Evolutionary conservation across 1,139 yeast genomes (phyloP), one percentile per base, ranked within the genome.

Genomic region (Pneumocystis carinii): DNA sequence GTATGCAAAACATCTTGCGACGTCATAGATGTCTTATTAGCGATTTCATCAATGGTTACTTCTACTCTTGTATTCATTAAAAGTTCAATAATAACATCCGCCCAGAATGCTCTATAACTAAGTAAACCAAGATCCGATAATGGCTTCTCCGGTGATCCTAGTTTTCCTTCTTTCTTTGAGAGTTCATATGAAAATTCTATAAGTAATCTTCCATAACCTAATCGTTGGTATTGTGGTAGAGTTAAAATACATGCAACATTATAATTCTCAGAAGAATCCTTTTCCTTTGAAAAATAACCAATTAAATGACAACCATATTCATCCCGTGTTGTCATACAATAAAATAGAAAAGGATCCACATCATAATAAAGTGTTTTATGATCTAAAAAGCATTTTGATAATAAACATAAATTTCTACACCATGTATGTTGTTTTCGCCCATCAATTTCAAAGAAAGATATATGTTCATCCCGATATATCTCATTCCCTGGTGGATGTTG

Each of bases 401-500:
- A 76, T 64, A 92, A 77, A 78, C 97, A 92, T 66, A 94, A 78
- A 72, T 92, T 94, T 68, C 98, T 82, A 74, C 98, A 92, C 97
- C 97, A 92, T 0, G 96, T 86, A 66, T 97, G 78, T 74, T 92
- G 98, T 69, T 87, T 86, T 66, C 97, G 79, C 5, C 98, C 99
- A 73, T 92, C 99, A 66, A 92, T 90, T 73, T 92, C 99, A 80
- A 92, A 92, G 72, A 92, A 90, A 55, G 89, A 84, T 42, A 86
- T 83, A 68, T 81, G 79, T 17, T 82, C 88, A 72, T 94, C 98
- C 64, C 98, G 78, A 73, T 92, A 92, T 19, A 92, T 90, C 72
- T 92, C 98, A 75, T 92, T 92, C 0, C 99, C 99, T 0, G 99
- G 98, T 0, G 99, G 99, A 71, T 92, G 97, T 70, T 85, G 83